A percentile compares a stretch with the other conserved stretches of the same genome.
Evolutionary conservation across 2,329 filamentous ascomycete species (phyloP).

Genomic region (Pseudocercospora fijiensis): DNA sequence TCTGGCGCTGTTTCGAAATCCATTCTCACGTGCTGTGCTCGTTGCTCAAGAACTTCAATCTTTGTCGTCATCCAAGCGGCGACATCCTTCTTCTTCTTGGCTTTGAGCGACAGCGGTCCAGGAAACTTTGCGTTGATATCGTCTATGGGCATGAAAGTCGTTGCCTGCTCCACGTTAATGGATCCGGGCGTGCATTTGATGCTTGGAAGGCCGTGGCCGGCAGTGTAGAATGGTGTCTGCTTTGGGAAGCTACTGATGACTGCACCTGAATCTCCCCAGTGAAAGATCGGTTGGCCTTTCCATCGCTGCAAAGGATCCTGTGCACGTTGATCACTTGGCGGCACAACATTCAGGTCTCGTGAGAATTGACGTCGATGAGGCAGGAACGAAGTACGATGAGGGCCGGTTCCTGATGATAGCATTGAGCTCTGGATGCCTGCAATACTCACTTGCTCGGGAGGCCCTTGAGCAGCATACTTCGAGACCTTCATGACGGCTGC

Average conservation of each 20-base stretch:
- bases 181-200: conserved; percentile 81
- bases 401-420: conserved; percentile 30
- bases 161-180: conserved; percentile 73
- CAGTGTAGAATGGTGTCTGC: conserved; percentile 80
- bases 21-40: conserved; percentile 47
- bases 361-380: conserved; percentile 46
- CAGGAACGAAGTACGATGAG: conserved; percentile 23
- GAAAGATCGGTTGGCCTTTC: conserved; percentile 83
- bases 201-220: conserved; percentile 69
- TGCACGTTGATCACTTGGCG: conserved; percentile 56
- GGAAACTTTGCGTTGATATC: conserved; percentile 80
- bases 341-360: conserved; percentile 55
- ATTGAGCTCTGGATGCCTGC: conserved; percentile 6
- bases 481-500: conserved; percentile 54
- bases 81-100: conserved; percentile 96
- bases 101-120: conserved; percentile 82
- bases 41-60: conserved; percentile 69
- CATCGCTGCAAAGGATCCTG: conserved; percentile 81
- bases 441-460: conserved; percentile 13
- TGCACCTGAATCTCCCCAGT: conserved; percentile 82
- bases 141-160: conserved; percentile 67
- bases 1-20: conserved; percentile 55
- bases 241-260: conserved; percentile 85
- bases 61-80: conserved; percentile 74
- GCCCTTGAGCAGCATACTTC: conserved; percentile 40